Evolutionary conservation across 352 stramenopile species (phyloP), one percentile per base, ranked within the genome.

Genomic region (Plasmopara halstedii): DNA sequence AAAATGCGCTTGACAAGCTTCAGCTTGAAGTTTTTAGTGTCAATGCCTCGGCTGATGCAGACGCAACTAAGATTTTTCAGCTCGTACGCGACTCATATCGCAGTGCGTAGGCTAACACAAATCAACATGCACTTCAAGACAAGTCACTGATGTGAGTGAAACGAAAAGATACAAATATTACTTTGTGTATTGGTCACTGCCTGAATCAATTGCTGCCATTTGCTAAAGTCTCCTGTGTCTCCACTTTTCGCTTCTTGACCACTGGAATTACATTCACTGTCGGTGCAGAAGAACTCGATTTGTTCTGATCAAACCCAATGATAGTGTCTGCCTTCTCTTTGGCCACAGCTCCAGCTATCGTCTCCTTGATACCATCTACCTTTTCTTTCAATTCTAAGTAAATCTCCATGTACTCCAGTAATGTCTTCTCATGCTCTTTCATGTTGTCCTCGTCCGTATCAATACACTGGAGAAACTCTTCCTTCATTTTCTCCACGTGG

Each of bases 351-450:
- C 40, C 60, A 67, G 39, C 47, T 2, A 53, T 59, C 7, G 64
- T 82, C 33, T 88, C 73, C 39, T 82, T 79, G 22, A 93, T 82
- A 5, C 65, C 68, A 32, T 91, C 80, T 11, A 89, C 80, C 48
- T 92, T 92, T 42, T 92, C 80, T 56, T 88, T 92, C 9, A 92
- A 58, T 53, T 92, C 80, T 19, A 82, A 59, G 59, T 90, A 91
- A 33, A 94, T 91, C 42, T 90, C 80, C 11, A 94, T 42, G 46
- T 83, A 88, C 38, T 94, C 77, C 18, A 94, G 59, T 50, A 94
- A 33, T 43, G 78, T 63, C 23, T 58, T 62, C 11, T 68, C 51
- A 9, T 71, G 45, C 26, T 56, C 58, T n/a, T 62, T 52, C 17
- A 60, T 47, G 22, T 33, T 48, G 7, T 50, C 51, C 22, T 56